Evolutionary conservation across 805 yeast genomes (phyloP), one percentile per base, ranked within the genome.

Genomic region (Lachancea dasiensis): DNA sequence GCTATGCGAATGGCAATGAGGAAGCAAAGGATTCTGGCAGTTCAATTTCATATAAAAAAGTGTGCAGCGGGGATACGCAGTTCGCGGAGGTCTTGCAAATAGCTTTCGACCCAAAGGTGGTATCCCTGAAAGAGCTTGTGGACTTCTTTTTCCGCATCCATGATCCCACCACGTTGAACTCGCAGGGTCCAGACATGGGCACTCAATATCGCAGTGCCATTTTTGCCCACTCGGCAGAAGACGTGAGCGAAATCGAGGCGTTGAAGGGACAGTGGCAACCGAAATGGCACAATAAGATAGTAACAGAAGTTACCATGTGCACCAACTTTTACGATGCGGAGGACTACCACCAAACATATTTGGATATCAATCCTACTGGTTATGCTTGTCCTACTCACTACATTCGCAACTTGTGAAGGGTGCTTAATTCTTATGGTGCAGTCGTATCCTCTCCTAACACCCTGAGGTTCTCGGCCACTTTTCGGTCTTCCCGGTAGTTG

Each of bases 311-410:
- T 36, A 82, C 76, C 53, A 81, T 84, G 6, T 70, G 86, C 31
- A 57, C 67, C 35, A 69, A 68, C 42, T 92, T 85, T 70, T 81
- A 79, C 67, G 96, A 89, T 56, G 97, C 97, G n/a, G 98, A 90
- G 62, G 89, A 79, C 25, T 90, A 89, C 59, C 98, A 90, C 60
- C 97, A 90, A 58, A 54, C 71, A 44, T 90, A 92, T 58, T 68
- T 90, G 51, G 70, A 72, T 40, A 79, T 76, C 52, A 86, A 90
- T 58, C 95, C 96, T 2, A 61, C 65, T 4, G 97, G 97, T 4
- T 86, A 89, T 60, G 85, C 83, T 42, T 90, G 97, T 58, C 90
- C 95, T 15, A 78, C 90, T 3, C 97, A 90, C 56, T 87, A 72
- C 49, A 58, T 85, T 38, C 79, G 97, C 64, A 63, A 67, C 30